These are phyloP conservation scores for Populus hybrid DNA, from an alignment of 441 rosid genomes.

Conservation along the genomic window DNA sequence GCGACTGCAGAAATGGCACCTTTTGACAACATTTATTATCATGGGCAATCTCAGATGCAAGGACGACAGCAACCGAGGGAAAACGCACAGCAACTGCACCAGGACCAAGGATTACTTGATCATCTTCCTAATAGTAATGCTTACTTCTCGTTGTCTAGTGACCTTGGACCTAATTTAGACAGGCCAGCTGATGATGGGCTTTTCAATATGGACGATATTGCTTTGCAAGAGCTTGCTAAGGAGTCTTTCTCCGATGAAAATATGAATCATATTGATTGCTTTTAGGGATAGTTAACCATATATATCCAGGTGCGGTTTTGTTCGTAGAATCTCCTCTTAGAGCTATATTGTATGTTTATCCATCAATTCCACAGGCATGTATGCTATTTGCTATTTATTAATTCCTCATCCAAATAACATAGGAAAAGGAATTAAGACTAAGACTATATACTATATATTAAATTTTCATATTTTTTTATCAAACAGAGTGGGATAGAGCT, in stretches of 20 bases:
- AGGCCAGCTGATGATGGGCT: conserved; percentile 17
- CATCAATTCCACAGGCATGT: not conserved
- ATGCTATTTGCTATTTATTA: not conserved
- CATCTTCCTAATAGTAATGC: conserved; percentile 9
- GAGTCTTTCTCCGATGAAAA: conserved; percentile 5
- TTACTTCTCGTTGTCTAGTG: not conserved
- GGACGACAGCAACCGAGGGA: conserved; percentile 13
- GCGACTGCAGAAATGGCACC: conserved; percentile 5
- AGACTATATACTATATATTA: too few species aligned
- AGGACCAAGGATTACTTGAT: conserved; percentile 3
- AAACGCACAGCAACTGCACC: not conserved
- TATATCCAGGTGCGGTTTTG: not conserved
- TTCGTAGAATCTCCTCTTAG: not conserved
- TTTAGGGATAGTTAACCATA: not conserved
- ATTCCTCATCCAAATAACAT: not conserved
- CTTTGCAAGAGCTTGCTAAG: conserved; percentile 12
- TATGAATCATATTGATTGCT: not conserved
- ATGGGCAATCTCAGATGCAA: conserved; percentile 8
- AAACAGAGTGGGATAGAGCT: not conserved
- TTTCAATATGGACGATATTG: conserved; percentile 20
- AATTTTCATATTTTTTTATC: too few species aligned
- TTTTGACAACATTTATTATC: not conserved
- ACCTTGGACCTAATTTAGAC: not conserved
- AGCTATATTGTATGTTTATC: not conserved
- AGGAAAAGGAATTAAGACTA: not conserved